A percentile compares a stretch with the other conserved stretches of the same genome.
These are phyloP conservation scores for Yamagishiella unicocca DNA, from an alignment of 139 green algal genomes.

Conservation along the genomic window DNA sequence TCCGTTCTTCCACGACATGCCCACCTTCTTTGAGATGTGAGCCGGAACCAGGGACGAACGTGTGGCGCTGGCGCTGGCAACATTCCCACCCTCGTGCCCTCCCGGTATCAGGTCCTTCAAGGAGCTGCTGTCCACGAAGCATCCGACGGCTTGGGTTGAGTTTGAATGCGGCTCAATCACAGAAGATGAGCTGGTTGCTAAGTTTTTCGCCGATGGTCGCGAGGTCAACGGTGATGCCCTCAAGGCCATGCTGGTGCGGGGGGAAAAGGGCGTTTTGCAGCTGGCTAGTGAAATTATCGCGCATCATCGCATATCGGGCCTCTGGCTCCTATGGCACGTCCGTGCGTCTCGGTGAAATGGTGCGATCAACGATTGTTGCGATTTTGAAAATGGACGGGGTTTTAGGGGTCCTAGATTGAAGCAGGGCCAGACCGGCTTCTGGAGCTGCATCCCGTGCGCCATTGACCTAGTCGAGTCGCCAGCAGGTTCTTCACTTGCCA, in stretches of 20 bases:
- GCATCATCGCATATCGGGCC: too few relatives aligned
- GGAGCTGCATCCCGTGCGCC: conserved; percentile 4
- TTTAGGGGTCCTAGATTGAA: too few relatives aligned
- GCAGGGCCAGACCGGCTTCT: conserved; percentile 55
- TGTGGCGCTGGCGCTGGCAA: background rate
- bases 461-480: conserved; percentile 20
- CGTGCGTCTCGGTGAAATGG: too few relatives aligned
- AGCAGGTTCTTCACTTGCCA: too few relatives aligned
- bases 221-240: conserved; percentile 75
- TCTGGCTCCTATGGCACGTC: too few relatives aligned
- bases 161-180: conserved; percentile 85
- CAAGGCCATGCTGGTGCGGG: conserved; percentile 70
- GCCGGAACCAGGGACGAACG: background rate
- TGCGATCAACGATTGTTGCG: too few relatives aligned
- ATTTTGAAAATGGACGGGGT: too few relatives aligned
- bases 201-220: conserved; percentile 88
- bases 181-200: conserved; percentile 76
- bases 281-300: too few relatives aligned
- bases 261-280: too few relatives aligned
- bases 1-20: conserved; percentile 90
- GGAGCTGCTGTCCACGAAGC: conserved; percentile 86
- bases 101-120: conserved; percentile 72
- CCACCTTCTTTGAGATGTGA: conserved; percentile 73
- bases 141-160: conserved; percentile 88
- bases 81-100: background rate